Conservation (phyloP, 1,284 basidiomycete genomes). For the Phenoliferia sp. region DNA sequence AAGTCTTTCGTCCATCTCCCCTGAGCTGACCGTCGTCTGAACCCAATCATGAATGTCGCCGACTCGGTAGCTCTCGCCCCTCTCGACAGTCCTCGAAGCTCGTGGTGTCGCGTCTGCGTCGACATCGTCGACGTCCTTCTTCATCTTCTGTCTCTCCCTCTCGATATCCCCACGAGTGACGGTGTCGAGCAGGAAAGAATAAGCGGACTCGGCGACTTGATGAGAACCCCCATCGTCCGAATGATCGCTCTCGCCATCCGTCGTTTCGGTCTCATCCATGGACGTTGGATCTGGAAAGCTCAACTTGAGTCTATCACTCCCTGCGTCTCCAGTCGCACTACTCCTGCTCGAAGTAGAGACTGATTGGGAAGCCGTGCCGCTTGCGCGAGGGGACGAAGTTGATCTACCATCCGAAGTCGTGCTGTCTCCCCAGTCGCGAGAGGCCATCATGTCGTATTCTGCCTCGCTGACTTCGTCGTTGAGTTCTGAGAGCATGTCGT, state of each 20-base stretch:
- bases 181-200: background rate
- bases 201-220: background rate
- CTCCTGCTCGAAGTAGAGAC: background rate
- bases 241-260: background rate
- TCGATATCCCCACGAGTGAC: background rate
- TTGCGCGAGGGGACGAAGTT: background rate
- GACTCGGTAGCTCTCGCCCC: background rate
- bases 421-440: background rate
- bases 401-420: no score
- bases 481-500: background rate
- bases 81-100: background rate
- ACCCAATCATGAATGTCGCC: background rate
- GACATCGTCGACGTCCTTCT: no score
- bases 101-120: background rate
- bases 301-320: background rate
- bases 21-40: background rate
- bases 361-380: background rate
- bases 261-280: background rate
- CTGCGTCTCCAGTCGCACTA: background rate
- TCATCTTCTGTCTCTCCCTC: no score
- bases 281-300: background rate
- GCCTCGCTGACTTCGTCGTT: background rate
- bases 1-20: background rate
- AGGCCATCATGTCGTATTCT: background rate
- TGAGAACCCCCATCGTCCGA: no score